Percentiles rank a stretch among this genome's conserved stretches.
These are phyloP conservation scores for Coemansia sp. DNA, from an alignment of 371 early-diverging fungal genomes.

Conservation along the genomic window DNA sequence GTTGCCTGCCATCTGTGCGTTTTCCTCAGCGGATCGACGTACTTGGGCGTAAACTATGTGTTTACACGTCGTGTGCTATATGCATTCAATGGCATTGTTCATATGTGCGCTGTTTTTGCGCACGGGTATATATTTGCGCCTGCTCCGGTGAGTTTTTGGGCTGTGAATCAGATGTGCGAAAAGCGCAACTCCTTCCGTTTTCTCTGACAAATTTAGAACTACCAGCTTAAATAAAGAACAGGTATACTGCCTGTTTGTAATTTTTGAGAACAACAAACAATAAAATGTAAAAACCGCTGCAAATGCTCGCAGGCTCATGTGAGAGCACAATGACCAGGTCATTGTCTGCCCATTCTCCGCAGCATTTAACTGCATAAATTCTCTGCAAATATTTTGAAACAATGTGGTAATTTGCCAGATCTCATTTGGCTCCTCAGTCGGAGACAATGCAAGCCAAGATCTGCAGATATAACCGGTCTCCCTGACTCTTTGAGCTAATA, in stretches of 20 bases:
- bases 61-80: background rate
- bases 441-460: constrained; percentile 3
- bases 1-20: background rate
- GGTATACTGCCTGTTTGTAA: background rate
- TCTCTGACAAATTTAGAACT: background rate
- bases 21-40: background rate
- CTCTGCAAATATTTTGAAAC: background rate
- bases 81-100: background rate
- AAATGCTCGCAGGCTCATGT: background rate
- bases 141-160: background rate
- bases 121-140: background rate
- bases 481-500: constrained; percentile 9
- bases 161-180: background rate
- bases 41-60: background rate
- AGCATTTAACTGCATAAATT: background rate
- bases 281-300: background rate
- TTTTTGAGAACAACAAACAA: background rate
- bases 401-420: constrained; percentile 1
- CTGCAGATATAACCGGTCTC: background rate
- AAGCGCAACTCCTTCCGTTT: background rate
- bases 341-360: background rate
- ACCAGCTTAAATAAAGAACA: background rate
- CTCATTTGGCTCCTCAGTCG: background rate
- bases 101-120: background rate
- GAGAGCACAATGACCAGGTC: background rate